These are phyloP conservation scores for Camelina neglecta DNA, from an alignment of 345 rosid species.

Conservation along the genomic window DNA sequence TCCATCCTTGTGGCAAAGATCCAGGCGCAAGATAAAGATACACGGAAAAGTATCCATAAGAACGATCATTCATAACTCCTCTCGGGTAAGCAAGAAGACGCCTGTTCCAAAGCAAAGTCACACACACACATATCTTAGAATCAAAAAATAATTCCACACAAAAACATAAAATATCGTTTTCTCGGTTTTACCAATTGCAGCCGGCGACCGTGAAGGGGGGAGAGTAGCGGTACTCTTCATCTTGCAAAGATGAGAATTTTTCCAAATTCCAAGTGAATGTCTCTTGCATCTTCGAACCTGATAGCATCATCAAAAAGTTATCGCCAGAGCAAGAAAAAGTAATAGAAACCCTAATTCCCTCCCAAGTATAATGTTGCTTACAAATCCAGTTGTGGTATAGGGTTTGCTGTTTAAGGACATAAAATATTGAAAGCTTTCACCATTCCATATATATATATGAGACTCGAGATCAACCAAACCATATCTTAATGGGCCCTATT, in stretches of 20 bases:
- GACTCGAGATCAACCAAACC: not conserved
- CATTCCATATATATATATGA: not conserved
- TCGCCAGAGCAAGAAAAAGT: not conserved
- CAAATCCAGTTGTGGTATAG: not conserved
- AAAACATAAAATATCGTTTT: not conserved
- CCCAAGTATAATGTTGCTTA: not conserved
- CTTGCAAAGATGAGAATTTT: not conserved
- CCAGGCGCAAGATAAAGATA: slow-evolving; percentile 62
- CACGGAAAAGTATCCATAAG: slow-evolving; percentile 64
- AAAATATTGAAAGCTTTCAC: not conserved
- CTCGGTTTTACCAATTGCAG: not conserved
- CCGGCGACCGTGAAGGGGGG: not conserved
- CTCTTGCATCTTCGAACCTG: not conserved
- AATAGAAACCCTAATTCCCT: not conserved
- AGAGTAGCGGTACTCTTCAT: not conserved
- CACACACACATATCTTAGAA: not conserved
- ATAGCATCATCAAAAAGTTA: not conserved
- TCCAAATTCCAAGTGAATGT: not conserved
- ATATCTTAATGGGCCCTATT: not conserved
- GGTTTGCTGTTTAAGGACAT: not conserved
- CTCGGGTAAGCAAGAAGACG: slow-evolving; percentile 64
- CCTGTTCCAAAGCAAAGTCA: slow-evolving; percentile 45
- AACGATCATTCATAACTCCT: slow-evolving; percentile 38
- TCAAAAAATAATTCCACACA: not conserved
- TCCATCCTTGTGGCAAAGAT: slow-evolving; percentile 49